These are phyloP conservation scores for Penicillium sp. DNA, from an alignment of 2,329 filamentous ascomycete species.

Conservation along the genomic window DNA sequence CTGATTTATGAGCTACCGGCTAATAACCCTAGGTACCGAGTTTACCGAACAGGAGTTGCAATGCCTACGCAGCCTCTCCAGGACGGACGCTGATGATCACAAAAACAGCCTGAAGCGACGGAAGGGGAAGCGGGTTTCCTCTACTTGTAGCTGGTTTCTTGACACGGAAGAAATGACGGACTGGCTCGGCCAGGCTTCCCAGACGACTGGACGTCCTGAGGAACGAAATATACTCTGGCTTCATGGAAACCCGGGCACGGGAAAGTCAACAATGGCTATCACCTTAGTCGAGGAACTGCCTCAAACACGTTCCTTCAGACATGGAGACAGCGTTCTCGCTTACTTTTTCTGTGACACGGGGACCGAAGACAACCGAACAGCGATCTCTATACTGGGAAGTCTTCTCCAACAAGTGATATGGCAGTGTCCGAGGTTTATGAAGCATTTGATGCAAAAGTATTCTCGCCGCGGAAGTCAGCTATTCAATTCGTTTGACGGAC, in stretches of 20 bases:
- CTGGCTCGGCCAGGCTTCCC: background rate
- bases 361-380: background rate
- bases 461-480: background rate
- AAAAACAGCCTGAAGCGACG: background rate
- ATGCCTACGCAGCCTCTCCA: background rate
- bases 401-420: background rate
- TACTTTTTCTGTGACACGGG: constrained; percentile 11
- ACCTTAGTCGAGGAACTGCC: background rate
- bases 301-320: background rate
- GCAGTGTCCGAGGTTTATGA: background rate
- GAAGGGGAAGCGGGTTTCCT: background rate
- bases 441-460: background rate
- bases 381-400: background rate
- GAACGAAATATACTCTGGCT: constrained; percentile 6
- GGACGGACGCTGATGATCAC: background rate
- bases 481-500: constrained; percentile 18
- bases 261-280: constrained; percentile 5
- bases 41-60: background rate
- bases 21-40: background rate
- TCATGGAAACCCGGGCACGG: constrained; percentile 6
- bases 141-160: constrained; percentile 2
- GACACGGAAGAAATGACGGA: background rate
- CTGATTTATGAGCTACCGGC: background rate
- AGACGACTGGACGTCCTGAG: no score
- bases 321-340: background rate